These are phyloP conservation scores for Melaleuca quinquenervia DNA, from an alignment of 345 rosid genomes.

Conservation along the genomic window DNA sequence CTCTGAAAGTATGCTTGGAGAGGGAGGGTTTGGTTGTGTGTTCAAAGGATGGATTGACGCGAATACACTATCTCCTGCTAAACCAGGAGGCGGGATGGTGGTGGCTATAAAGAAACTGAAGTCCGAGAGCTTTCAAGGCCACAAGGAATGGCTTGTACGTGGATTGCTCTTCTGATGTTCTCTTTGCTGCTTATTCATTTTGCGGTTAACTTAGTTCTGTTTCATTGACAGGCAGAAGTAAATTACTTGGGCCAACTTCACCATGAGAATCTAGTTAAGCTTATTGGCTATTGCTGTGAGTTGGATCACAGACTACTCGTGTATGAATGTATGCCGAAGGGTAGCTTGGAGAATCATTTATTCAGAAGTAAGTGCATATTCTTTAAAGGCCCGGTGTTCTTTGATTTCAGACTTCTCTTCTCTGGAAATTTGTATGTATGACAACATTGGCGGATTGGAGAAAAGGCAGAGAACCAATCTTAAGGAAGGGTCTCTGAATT, in stretches of 20 bases:
- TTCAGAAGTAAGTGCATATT: slow-evolving; percentile 56
- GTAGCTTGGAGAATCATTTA: slow-evolving; percentile 87
- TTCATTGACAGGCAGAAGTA: slow-evolving; percentile 58
- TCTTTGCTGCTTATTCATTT: neutral
- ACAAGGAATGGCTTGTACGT: slow-evolving; percentile 78
- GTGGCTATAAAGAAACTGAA: slow-evolving; percentile 63
- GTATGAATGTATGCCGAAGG: slow-evolving; percentile 79
- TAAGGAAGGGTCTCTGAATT: neutral
- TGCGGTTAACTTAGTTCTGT: neutral
- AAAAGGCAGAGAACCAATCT: neutral
- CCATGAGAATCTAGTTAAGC: slow-evolving; percentile 77
- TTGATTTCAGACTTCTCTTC: neutral
- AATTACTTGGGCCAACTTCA: slow-evolving; percentile 69
- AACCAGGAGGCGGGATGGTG: slow-evolving; percentile 42
- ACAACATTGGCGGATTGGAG: neutral
- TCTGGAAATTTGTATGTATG: neutral
- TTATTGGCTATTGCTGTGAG: slow-evolving; percentile 70
- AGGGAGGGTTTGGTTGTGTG: slow-evolving; percentile 65
- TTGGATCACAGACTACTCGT: slow-evolving; percentile 59
- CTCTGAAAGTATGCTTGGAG: slow-evolving; percentile 44
- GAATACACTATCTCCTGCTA: slow-evolving; percentile 46
- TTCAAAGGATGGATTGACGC: slow-evolving; percentile 64
- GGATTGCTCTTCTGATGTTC: neutral
- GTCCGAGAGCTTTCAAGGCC: slow-evolving; percentile 54
- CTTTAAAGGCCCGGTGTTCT: neutral